Conservation (phyloP, 768 basidiomycete species). For the Hebeloma cylindrosporum region DNA sequence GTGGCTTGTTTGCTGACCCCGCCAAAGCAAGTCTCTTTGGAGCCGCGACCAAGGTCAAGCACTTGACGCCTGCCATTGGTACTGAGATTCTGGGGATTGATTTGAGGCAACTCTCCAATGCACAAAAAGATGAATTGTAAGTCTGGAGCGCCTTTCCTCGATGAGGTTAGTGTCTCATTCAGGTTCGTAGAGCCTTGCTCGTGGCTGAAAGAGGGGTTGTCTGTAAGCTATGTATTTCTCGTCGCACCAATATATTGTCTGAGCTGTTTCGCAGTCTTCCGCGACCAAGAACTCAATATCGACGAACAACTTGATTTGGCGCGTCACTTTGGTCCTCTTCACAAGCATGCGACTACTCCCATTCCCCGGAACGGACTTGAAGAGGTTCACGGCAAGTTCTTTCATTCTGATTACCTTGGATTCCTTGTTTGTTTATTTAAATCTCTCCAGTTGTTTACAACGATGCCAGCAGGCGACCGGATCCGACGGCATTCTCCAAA, state of each 20-base stretch:
- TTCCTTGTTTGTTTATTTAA: neutral
- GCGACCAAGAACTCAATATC: constrained; percentile 69
- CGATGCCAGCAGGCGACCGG: constrained; percentile 61
- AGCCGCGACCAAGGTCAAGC: constrained; percentile 64
- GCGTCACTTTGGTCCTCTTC: constrained; percentile 70
- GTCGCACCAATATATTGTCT: neutral
- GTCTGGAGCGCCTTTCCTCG: constrained; percentile 22
- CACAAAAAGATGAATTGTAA: constrained; percentile 80
- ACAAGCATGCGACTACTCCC: constrained; percentile 82
- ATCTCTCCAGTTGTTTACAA: constrained; percentile 62
- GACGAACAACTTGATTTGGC: constrained; percentile 72
- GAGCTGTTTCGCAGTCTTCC: constrained; percentile 52
- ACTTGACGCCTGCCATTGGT: constrained; percentile 72
- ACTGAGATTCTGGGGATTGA: constrained; percentile 76
- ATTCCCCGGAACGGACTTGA: constrained; percentile 73
- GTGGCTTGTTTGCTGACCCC: constrained; percentile 67
- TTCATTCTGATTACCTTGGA: neutral
- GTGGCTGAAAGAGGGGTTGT: constrained; percentile 77
- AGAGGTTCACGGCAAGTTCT: constrained; percentile 62
- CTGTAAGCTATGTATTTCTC: constrained; percentile 43
- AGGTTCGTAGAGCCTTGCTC: constrained; percentile 56
- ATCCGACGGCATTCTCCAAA: constrained; percentile 65
- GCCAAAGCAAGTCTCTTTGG: constrained; percentile 63
- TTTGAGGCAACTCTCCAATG: constrained; percentile 60
- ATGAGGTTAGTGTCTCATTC: neutral